Percentiles rank a stretch among this genome's conserved stretches.
Evolutionary conservation across 345 rosid species (phyloP).

Genomic region (Eucalyptus coolabah): DNA sequence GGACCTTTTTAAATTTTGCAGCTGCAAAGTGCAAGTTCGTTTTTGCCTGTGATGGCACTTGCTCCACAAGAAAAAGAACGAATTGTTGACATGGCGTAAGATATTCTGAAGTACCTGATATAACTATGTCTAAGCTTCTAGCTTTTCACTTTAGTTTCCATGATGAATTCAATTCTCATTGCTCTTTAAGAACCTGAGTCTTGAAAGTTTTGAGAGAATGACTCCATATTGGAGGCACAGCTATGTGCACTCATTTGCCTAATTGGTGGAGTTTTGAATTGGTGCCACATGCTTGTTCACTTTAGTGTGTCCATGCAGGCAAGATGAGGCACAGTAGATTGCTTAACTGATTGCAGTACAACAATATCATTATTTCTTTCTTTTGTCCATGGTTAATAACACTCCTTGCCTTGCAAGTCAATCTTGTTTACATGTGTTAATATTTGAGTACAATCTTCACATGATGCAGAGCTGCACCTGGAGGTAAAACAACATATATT

Average conservation of each 20-base stretch:
- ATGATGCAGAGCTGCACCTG: constrained; percentile 83
- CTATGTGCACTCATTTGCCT: background rate
- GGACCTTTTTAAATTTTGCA: constrained; percentile 8
- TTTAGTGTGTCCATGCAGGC: background rate
- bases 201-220: background rate
- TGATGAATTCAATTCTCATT: background rate
- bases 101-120: background rate
- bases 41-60: constrained; percentile 98
- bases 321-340: background rate
- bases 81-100: constrained; percentile 95
- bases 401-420: background rate
- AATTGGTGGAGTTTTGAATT: background rate
- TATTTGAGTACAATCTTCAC: background rate
- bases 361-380: background rate
- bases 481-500: constrained; percentile 41
- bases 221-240: background rate
- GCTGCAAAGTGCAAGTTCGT: constrained; percentile 96
- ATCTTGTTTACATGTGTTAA: background rate
- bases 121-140: background rate
- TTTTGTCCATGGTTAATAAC: background rate
- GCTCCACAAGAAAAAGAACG: constrained; percentile 94
- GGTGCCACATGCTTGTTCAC: background rate
- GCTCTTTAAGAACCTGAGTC: background rate
- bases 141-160: background rate
- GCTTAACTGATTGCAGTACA: background rate